Evolutionary conservation across 2,329 filamentous ascomycete genomes (phyloP), one percentile per base, ranked within the genome.

Genomic region (Botrytis pseudocinerea): DNA sequence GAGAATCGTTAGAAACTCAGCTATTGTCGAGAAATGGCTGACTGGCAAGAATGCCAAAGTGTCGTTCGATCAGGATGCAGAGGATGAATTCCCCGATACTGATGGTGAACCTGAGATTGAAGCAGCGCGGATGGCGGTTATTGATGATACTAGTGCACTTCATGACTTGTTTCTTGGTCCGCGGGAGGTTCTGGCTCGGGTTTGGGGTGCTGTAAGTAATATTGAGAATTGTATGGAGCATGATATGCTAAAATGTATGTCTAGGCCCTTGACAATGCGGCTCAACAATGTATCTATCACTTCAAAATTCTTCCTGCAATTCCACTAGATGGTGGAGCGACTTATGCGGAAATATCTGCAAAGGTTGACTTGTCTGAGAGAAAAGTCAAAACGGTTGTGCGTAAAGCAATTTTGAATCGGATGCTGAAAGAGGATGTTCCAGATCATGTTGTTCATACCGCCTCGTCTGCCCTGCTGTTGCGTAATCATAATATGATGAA

Each of bases 241-340:
- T 54, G 12, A 2, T 7, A 40, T 42, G 61, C 61, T 40, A 25
- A 63, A 14, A n/a, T 25, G 38, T 40, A 4, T 18, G 8, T 46
- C 25, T 51, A 68, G 64, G 42, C 64, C 9, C 35, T 68, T n/a
- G 46, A 68, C 14, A 68, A 68, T 54, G 57, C 69, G 0, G 69
- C 46, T n/a, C 69, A 71, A 35, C 69, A 63, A 4, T 46, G 28
- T 5, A 71, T 71, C 25, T 71, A 71, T 32, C 59, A 71, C 69
- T 71, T 71, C 32, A 54, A 71, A 0, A 46, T 71, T 46, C 59
- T 62, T 9, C 57, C 28, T 9, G 69, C 59, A 35, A 63, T 71
- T n/a, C 69, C 69, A 22, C 57, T 71, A 9, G 57, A 71, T 28
- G 69, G 57, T 12, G 44, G 40, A 35, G 46, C 59, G 7, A 48